Evolutionary conservation across 2,329 filamentous ascomycete genomes (phyloP).

Genomic region (Rhinocladiella similis): DNA sequence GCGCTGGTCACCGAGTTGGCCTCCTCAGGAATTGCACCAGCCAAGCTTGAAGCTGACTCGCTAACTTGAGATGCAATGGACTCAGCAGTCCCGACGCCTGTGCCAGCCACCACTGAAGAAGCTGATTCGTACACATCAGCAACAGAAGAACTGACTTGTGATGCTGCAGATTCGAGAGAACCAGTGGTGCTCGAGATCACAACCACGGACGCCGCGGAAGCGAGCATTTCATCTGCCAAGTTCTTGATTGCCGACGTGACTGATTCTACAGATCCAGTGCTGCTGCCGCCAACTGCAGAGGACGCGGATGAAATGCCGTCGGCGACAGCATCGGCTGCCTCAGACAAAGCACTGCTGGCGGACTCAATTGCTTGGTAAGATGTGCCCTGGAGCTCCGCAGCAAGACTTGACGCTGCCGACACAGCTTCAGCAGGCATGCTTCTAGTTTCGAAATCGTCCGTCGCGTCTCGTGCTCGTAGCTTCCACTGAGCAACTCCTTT

Average conservation of each 20-base stretch:
- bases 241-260: constrained; percentile 32
- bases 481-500: constrained; percentile 88
- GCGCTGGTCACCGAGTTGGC: neutral
- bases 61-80: constrained; percentile 11
- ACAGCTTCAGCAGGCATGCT: constrained; percentile 58
- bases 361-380: constrained; percentile 30
- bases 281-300: constrained; percentile 30
- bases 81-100: constrained; percentile 34
- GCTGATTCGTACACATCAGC: constrained; percentile 14
- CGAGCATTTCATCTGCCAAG: constrained; percentile 21
- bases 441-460: constrained; percentile 75
- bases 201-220: constrained; percentile 13
- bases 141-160: constrained; percentile 32
- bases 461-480: constrained; percentile 69
- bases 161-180: constrained; percentile 32
- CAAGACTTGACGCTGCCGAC: constrained; percentile 33
- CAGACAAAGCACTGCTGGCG: constrained; percentile 27
- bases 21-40: constrained; percentile 1
- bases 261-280: constrained; percentile 38
- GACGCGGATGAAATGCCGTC: constrained; percentile 21
- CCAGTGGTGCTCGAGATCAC: constrained; percentile 6
- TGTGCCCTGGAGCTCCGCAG: constrained; percentile 26
- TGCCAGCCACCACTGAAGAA: constrained; percentile 29
- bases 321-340: constrained; percentile 33
- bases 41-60: constrained; percentile 8